Percentiles rank a stretch among this genome's conserved stretches.
phyloP scores from a whole-genome alignment of 352 stramenopile species.

The Pythium folliculosum region DNA sequence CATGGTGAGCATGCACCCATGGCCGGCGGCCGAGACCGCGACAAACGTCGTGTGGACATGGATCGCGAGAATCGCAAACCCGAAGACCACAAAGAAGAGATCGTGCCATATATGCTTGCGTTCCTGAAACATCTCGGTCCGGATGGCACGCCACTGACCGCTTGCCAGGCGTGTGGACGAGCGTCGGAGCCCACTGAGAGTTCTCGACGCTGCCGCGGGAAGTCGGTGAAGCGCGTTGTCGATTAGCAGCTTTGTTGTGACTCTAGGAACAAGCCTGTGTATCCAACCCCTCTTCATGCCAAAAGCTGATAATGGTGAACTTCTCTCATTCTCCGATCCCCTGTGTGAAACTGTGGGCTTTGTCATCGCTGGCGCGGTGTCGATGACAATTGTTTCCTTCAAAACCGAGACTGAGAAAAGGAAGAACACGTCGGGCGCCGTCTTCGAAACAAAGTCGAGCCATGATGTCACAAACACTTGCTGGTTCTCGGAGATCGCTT shows the following conservation, averaged over 20 bases:
- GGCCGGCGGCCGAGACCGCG: neutral
- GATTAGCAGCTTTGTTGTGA: neutral
- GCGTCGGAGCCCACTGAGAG: neutral
- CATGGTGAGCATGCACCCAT: slow-evolving; percentile 19
- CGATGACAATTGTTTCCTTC: slow-evolving; percentile 9
- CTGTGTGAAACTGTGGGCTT: neutral
- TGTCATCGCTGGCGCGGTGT: neutral
- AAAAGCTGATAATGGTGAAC: no score
- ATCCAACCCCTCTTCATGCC: neutral
- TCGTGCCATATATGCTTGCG: neutral
- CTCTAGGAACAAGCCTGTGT: neutral
- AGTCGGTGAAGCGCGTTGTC: neutral
- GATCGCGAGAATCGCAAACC: slow-evolving; percentile 11
- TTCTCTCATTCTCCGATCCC: neutral
- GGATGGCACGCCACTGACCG: neutral
- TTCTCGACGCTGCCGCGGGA: neutral
- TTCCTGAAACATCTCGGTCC: neutral
- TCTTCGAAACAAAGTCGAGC: slow-evolving; percentile 21
- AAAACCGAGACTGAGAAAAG: neutral
- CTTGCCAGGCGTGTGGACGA: neutral
- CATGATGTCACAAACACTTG: slow-evolving; percentile 29
- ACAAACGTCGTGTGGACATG: slow-evolving; percentile 20
- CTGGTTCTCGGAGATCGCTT: slow-evolving; percentile 26
- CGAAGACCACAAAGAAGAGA: slow-evolving; percentile 6
- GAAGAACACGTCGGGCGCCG: neutral